Conservation (phyloP, 192 early-diverging fungal species). For the Piromyces finnis region DNA sequence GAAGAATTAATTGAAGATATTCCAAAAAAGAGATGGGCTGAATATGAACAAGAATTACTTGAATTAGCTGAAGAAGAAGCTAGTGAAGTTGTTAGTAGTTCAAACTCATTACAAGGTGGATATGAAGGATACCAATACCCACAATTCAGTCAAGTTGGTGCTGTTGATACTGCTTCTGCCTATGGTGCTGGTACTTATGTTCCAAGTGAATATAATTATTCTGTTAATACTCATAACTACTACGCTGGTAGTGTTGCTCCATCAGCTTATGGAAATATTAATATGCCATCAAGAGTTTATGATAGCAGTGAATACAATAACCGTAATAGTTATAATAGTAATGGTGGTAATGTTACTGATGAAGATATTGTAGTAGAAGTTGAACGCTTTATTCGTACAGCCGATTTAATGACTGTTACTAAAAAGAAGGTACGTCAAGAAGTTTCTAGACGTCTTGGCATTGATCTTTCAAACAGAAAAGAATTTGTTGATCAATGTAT, state of each 20-base stretch:
- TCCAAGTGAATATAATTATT: neutral
- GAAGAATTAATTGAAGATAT: constrained; percentile 11
- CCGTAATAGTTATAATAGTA: neutral
- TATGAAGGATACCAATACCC: neutral
- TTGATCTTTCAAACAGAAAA: neutral
- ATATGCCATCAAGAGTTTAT: neutral
- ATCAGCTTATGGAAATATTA: neutral
- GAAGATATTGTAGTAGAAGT: neutral
- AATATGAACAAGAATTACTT: constrained; percentile 53
- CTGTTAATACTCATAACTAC: neutral
- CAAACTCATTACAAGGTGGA: neutral
- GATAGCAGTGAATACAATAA: neutral
- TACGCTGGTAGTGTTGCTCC: neutral
- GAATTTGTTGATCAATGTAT: neutral
- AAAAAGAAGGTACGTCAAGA: constrained; percentile 7
- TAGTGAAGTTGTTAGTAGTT: neutral
- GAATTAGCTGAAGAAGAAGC: neutral
- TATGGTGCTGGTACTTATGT: neutral
- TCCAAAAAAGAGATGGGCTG: constrained; percentile 63
- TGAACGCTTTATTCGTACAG: neutral
- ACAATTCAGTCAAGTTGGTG: neutral
- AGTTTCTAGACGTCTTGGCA: neutral
- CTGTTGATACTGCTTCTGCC: neutral
- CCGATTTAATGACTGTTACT: neutral
- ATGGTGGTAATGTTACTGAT: neutral